Base-by-base conservation (phyloP, 192 early-diverging fungal species). In the Backusella mclennaniae region DNA sequence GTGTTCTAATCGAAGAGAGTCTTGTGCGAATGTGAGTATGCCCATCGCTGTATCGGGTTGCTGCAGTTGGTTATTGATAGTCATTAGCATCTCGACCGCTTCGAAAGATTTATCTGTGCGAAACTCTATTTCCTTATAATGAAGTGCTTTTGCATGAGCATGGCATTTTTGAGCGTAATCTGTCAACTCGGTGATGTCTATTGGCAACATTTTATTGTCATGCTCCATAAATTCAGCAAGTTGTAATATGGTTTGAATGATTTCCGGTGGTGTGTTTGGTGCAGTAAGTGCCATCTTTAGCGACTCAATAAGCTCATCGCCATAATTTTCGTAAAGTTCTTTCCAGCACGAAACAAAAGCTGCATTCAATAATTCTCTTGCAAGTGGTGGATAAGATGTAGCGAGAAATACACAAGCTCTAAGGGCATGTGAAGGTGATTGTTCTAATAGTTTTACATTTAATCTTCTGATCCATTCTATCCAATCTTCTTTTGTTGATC, bases 191-290 rank as follows among this genome's bases (percentile, higher is more conserved):
- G 92, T 86, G 63, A 97, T 95, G 66, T 96, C 95, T 73, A 98
- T 98, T 0, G 96, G 96, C 12, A 98, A 84, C 8, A 96, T 89
- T 76, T 97, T 96, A 77, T 97, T 95, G 75, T 99, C 96, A 74
- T 96, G 96, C 85, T 99, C 98, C 98, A 99, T 99, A 73, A 96
- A 98, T 81, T 97, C 98, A 8, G 97, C 97, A 35, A 99, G 87
- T 59, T 97, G 96, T 41, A 99, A 87, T 23, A 99, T 85, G 0
- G 89, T 93, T 77, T 96, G 95, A 76, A 96, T 85, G 36, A 98
- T 94, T 75, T 99, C 96, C 0, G 95, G 89, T 19, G 97, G 95
- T 49, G 94, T 96, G 53, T 92, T 94, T 8, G 87, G 85, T 5
- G 95, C 91, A 2, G 86, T 87, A 1, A 98, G 83, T 11, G 96